These are phyloP conservation scores for Lachancea sp. DNA, from an alignment of 805 yeast species.

Conservation along the genomic window DNA sequence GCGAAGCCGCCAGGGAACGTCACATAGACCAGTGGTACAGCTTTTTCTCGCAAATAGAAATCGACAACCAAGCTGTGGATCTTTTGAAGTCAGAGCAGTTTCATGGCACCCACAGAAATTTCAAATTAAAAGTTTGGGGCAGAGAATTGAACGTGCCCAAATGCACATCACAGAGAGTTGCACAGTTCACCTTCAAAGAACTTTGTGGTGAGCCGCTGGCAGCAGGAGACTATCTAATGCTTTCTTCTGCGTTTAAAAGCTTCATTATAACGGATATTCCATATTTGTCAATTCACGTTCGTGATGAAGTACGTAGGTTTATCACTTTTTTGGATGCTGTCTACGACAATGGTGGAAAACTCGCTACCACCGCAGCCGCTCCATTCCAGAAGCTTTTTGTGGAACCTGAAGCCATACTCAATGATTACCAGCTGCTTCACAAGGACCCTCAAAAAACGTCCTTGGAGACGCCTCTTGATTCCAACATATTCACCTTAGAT, in stretches of 20 bases:
- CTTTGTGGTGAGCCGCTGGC: conserved; percentile 83
- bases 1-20: conserved; percentile 43
- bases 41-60: conserved; percentile 58
- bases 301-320: conserved; percentile 84
- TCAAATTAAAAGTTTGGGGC: conserved; percentile 73
- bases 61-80: conserved; percentile 32
- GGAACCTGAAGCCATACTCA: conserved; percentile 57
- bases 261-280: conserved; percentile 94
- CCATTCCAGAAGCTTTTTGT: conserved; percentile 81
- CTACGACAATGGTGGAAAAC: conserved; percentile 80
- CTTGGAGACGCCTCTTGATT: conserved; percentile 37
- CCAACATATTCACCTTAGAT: conserved; percentile 77
- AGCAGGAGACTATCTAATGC: conserved; percentile 87
- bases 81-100: background rate
- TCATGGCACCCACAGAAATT: conserved; percentile 18
- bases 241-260: conserved; percentile 69
- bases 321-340: conserved; percentile 95
- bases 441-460: conserved; percentile 54
- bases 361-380: conserved; percentile 86
- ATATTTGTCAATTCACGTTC: conserved; percentile 61
- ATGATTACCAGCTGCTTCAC: conserved; percentile 31
- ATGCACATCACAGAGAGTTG: conserved; percentile 73
- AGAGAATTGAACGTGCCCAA: conserved; percentile 68
- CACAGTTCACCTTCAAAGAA: conserved; percentile 81
- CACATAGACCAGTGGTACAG: conserved; percentile 76